Base-by-base conservation (phyloP, 129 eudicot genomes). In the Helianthus tuberosus region DNA sequence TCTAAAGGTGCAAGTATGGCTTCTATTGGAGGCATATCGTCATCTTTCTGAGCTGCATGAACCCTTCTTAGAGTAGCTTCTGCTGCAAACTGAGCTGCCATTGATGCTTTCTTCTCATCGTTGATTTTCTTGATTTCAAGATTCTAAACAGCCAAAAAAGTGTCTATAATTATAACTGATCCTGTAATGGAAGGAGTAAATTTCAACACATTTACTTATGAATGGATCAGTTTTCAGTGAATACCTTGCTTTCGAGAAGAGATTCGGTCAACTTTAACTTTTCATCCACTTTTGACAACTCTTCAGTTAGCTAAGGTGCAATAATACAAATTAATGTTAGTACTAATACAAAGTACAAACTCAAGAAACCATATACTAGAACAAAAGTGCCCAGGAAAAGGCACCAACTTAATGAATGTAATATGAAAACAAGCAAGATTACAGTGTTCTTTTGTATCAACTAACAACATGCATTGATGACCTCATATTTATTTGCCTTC, bases 41-140 rank as follows among this genome's bases (percentile, higher is more conserved):
- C 97, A 59, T 91, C 97, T 70, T 91, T 91, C 73, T 91, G 97
- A 76, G 90, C 97, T 66, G 97, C 97, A 82, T 88, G 97, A 68
- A 91, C 97, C 79, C 97, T 86, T 54, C 97, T 79, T 75, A 88
- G 87, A 64, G 97, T 91, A 64, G 96, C 97, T 83, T 88, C 97
- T 46, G 96, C 92, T 46, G 97, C 97, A 88, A 91, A 88, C 77
- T 91, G 97, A 73, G 97, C 97, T 66, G 97, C 97, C 97, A 91
- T 91, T 41, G 97, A 91, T 58, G 97, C 86, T 85, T 91, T 91
- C 88, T 91, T 91, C 83, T 91, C 97, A 88, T 91, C 97, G 76
- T 91, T 91, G 71, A 91, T 88, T 88, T 86, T 88, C 90, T 91
- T 91, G 69, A 91, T 91, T 75, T 91, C 97, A 79, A 91, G 96